Percentiles rank a stretch among this genome's conserved stretches.
Conservation (phyloP, 306 rosid genomes). For the Gleditsia sinensis region DNA sequence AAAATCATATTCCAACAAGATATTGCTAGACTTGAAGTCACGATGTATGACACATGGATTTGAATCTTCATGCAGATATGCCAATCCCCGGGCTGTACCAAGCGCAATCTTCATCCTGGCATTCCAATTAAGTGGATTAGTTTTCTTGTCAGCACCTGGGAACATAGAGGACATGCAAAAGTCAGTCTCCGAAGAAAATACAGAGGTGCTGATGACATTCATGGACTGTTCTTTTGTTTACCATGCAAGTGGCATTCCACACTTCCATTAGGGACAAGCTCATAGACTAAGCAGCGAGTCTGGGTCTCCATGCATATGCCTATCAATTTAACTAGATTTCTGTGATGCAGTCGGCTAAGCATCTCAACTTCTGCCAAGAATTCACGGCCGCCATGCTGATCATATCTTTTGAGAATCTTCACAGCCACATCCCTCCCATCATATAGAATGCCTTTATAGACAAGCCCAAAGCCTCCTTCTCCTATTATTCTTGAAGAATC, state of each 20-base stretch:
- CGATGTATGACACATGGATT: slow-evolving; percentile 94
- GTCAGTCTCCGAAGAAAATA: slow-evolving; percentile 16
- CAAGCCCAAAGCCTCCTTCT: slow-evolving; percentile 98
- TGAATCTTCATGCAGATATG: slow-evolving; percentile 96
- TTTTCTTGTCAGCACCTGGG: slow-evolving; percentile 84
- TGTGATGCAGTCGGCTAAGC: slow-evolving; percentile 95
- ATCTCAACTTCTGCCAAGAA: slow-evolving; percentile 98
- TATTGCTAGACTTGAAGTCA: slow-evolving; percentile 96
- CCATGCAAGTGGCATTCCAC: slow-evolving; percentile 96
- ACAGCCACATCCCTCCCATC: slow-evolving; percentile 93
- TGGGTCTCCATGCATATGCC: slow-evolving; percentile 87
- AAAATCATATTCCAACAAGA: slow-evolving; percentile 82
- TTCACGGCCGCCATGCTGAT: slow-evolving; percentile 85
- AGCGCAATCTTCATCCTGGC: slow-evolving; percentile 90
- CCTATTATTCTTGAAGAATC: slow-evolving; percentile 83
- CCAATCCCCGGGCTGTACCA: slow-evolving; percentile 91
- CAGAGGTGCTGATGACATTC: not conserved
- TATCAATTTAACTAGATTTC: slow-evolving; percentile 82
- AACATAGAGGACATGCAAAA: slow-evolving; percentile 29
- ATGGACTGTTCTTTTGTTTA: slow-evolving; percentile 38
- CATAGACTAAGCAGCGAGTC: slow-evolving; percentile 86
- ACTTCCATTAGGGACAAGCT: slow-evolving; percentile 93
- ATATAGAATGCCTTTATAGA: slow-evolving; percentile 68
- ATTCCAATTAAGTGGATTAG: slow-evolving; percentile 85
- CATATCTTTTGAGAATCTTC: slow-evolving; percentile 85